phyloP scores from a whole-genome alignment of 1,284 basidiomycete species.

The Pyrrhoderma lamaoense region DNA sequence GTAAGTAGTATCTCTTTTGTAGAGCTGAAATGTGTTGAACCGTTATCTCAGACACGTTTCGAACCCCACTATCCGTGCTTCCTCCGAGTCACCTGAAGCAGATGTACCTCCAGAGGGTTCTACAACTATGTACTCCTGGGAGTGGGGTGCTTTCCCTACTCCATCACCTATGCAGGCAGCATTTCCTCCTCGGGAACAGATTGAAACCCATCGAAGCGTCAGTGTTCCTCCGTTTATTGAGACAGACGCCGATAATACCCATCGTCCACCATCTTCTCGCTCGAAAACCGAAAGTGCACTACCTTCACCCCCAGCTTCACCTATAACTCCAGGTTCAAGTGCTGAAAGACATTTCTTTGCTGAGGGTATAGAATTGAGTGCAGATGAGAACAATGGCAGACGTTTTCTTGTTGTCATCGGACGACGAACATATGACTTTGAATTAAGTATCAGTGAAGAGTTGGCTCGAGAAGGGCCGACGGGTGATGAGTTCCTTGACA shows the following conservation, averaged over 20 bases:
- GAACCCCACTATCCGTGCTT: conserved; percentile 40
- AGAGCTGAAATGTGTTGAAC: background rate
- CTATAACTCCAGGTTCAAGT: background rate
- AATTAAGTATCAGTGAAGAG: conserved; percentile 43
- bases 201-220: conserved; percentile 34
- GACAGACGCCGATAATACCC: background rate
- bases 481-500: conserved; percentile 44
- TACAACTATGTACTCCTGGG: conserved; percentile 66
- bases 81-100: conserved; percentile 48
- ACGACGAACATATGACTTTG: conserved; percentile 47
- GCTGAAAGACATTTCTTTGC: conserved; percentile 31
- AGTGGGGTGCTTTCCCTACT: conserved; percentile 81
- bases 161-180: conserved; percentile 55
- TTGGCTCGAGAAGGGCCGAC: conserved; percentile 24
- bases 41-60: conserved; percentile 9
- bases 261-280: background rate
- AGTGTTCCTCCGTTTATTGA: conserved; percentile 46
- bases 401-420: conserved; percentile 53
- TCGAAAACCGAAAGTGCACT: conserved; percentile 24
- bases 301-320: background rate
- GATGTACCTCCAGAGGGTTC: conserved; percentile 22
- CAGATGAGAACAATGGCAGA: conserved; percentile 43
- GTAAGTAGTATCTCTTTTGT: background rate
- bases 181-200: conserved; percentile 28
- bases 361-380: conserved; percentile 43